These are phyloP conservation scores for Oryza brachyantha DNA, from an alignment of 176 grass and related monocot genomes.

Conservation along the genomic window DNA sequence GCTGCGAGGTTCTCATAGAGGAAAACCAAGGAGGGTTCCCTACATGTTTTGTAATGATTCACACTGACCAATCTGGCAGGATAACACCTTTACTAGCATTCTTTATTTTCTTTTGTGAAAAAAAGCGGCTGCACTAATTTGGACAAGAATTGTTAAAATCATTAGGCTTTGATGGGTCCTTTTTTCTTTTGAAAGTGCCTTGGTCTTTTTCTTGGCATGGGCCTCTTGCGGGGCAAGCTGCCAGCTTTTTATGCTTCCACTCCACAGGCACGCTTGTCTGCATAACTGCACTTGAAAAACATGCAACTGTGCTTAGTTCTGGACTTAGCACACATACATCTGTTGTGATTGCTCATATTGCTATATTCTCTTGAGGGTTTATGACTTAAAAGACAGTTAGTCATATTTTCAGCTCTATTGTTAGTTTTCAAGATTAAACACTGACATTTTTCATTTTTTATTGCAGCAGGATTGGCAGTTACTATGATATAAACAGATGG, in stretches of 20 bases:
- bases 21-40: constrained; percentile 16
- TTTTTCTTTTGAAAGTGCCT: constrained; percentile 23
- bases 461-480: constrained; percentile 25
- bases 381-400: background rate
- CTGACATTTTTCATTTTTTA: constrained; percentile 37
- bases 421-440: constrained; percentile 7
- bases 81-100: constrained; percentile 19
- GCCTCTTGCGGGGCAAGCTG: constrained; percentile 10
- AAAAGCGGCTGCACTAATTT: constrained; percentile 32
- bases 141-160: constrained; percentile 5
- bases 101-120: constrained; percentile 25
- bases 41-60: constrained; percentile 29
- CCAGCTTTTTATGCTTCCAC: constrained; percentile 29
- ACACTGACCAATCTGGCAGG: constrained; percentile 18
- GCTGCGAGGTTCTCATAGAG: background rate
- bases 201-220: constrained; percentile 25
- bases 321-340: background rate
- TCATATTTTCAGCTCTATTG: background rate
- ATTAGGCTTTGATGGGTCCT: constrained; percentile 9
- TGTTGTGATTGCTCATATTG: background rate
- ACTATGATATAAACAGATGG: background rate
- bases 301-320: constrained; percentile 3
- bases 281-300: background rate
- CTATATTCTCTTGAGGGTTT: constrained; percentile 2
- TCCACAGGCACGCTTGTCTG: background rate